phyloP scores from a whole-genome alignment of 306 rosid genomes.

The Cercis canadensis region DNA sequence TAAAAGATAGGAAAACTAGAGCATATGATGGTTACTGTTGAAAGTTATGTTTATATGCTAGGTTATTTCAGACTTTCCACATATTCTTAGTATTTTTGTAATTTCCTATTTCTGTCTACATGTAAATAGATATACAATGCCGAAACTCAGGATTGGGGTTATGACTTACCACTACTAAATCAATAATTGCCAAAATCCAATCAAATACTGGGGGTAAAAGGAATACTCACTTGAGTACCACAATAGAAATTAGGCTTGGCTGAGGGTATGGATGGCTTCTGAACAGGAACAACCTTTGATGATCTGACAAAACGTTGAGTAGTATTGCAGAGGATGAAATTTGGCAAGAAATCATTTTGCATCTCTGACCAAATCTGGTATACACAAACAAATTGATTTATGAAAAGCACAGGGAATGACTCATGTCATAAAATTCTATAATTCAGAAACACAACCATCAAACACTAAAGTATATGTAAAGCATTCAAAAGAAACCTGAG shows the following conservation, averaged over 20 bases:
- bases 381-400: constrained; percentile 41
- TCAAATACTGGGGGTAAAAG: not conserved
- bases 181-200: not conserved
- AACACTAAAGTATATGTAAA: constrained; percentile 24
- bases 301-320: constrained; percentile 93
- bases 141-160: too few relatives aligned
- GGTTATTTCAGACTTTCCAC: too few relatives aligned
- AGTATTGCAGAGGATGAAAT: constrained; percentile 91
- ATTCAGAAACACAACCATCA: constrained; percentile 32
- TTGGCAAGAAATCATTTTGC: constrained; percentile 94
- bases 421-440: constrained; percentile 20
- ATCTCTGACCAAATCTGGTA: constrained; percentile 97
- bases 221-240: constrained; percentile 82
- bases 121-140: too few relatives aligned
- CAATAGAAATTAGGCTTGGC: constrained; percentile 94
- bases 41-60: too few relatives aligned
- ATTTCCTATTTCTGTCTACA: too few relatives aligned
- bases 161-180: not conserved
- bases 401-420: constrained; percentile 33
- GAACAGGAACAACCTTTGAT: constrained; percentile 79
- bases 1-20: too few relatives aligned
- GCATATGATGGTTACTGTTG: too few relatives aligned
- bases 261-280: constrained; percentile 95
- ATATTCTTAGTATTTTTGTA: too few relatives aligned
- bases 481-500: constrained; percentile 73